Conservation (phyloP, 2,329 filamentous ascomycete genomes). For the Stenocarpella maydis region DNA sequence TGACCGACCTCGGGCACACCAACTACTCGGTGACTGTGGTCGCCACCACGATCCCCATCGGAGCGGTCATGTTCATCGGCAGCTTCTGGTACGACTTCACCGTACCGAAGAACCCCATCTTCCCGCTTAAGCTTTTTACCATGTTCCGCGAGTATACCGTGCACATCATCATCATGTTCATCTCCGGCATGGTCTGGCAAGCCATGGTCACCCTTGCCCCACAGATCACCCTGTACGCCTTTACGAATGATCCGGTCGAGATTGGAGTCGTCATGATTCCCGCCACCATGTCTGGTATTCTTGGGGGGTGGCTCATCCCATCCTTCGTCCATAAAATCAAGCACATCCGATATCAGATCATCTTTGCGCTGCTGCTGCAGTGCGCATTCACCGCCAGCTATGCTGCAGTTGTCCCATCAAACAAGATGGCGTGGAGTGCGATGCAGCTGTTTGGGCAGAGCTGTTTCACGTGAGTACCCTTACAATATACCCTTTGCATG, state of each 20-base stretch:
- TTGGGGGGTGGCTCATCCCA: conserved; percentile 44
- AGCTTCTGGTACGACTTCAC: conserved; percentile 41
- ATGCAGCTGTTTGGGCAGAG: conserved; percentile 44
- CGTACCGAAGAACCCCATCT: conserved; percentile 39
- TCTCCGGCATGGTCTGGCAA: conserved; percentile 40
- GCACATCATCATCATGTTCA: conserved; percentile 43
- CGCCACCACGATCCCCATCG: conserved; percentile 38
- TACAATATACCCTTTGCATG: too few relatives aligned
- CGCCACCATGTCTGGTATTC: conserved; percentile 38
- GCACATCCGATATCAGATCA: conserved; percentile 43
- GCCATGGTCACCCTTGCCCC: conserved; percentile 41
- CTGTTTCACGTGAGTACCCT: conserved; percentile 40
- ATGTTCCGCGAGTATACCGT: conserved; percentile 44
- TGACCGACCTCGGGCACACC: conserved; percentile 37
- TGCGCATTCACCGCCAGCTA: conserved; percentile 42
- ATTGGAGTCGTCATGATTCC: conserved; percentile 43
- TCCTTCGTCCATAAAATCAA: conserved; percentile 45
- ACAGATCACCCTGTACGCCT: conserved; percentile 45
- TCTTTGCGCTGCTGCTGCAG: conserved; percentile 44
- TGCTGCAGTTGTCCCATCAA: conserved; percentile 41
- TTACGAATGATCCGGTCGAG: conserved; percentile 42
- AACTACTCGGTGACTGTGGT: conserved; percentile 36
- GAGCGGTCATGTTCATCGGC: conserved; percentile 34
- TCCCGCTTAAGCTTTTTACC: conserved; percentile 41
- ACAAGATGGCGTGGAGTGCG: conserved; percentile 43